Evolutionary conservation across 2,329 filamentous ascomycete genomes (phyloP), one percentile per base, ranked within the genome.

Genomic region (Rutstroemia sp.): DNA sequence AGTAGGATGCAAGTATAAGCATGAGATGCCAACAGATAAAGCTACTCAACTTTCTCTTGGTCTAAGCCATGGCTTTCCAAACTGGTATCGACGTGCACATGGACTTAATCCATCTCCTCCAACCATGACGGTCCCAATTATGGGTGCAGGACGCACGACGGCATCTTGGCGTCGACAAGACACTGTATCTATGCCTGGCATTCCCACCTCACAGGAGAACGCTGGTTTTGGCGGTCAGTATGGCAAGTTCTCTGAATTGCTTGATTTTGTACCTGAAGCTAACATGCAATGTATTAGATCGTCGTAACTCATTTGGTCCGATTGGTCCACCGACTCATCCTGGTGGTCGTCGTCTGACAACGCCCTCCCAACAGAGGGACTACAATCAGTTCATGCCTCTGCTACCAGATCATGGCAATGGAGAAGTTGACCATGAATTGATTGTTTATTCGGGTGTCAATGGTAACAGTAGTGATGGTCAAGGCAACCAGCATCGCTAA

Each of bases 1-100:
- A 69, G 86, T 92, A 67, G 91, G 92, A 0, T 96, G 92, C 74
- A 83, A 86, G 62, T 96, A 85, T 76, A 92, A 91, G 73, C 92
- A 96, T 70, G 88, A 94, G 69, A 95, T 96, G 87, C 92, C 92
- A 0, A 71, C 74, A 25, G 83, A 91, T 61, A 76, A 77, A 51
- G 74, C 76, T 0, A 88, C 83, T 1, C 81, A 95, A 63, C 74
- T 80, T 45, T 76, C 79, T 6, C 77, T 95, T 2, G 92, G 92
- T 0, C 79, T 95, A 1, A 83, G 82, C 62, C 79, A 84, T 59
- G 82, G 82, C 0, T 71, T 80, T n/a, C 82, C 55, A 9, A 45
- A 27, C 16, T 57, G 55, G 55, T 57, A 57, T 21, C 42, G 51
- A 19, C 45, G 45, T 10, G 41, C 25, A 21, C 30, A 57, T 39